Evolutionary conservation across 495 filamentous ascomycete species (phyloP).

Genomic region (Trichoderma asperelloides): DNA sequence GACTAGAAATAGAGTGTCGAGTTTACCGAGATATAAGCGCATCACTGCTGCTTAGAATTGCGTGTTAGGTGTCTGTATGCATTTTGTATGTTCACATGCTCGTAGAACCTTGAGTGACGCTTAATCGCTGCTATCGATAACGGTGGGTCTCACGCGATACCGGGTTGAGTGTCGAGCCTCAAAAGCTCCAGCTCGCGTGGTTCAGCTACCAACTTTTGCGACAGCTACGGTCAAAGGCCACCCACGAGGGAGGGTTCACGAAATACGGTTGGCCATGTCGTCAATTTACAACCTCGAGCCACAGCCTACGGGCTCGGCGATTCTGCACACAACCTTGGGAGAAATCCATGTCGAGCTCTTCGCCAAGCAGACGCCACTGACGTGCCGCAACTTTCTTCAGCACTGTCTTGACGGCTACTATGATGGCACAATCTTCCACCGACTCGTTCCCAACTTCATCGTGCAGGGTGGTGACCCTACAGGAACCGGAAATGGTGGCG

Average conservation of each 20-base stretch:
- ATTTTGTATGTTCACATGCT: background rate
- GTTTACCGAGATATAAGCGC: no score
- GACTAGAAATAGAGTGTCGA: no score
- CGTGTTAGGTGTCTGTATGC: no score
- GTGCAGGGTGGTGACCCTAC: slow-evolving; percentile 84
- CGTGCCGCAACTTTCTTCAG: slow-evolving; percentile 93
- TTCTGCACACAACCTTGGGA: slow-evolving; percentile 81
- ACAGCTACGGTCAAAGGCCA: background rate
- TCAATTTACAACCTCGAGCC: slow-evolving; percentile 90
- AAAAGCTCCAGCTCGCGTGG: background rate
- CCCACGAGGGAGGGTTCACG: background rate
- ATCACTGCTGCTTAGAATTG: no score
- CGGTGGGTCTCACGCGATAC: background rate
- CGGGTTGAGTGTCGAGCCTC: background rate
- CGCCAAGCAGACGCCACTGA: slow-evolving; percentile 83
- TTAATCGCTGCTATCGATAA: background rate
- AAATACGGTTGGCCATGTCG: slow-evolving; percentile 49
- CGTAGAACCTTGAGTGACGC: background rate
- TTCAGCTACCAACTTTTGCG: background rate
- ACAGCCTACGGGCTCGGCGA: slow-evolving; percentile 77
- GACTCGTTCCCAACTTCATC: slow-evolving; percentile 83
- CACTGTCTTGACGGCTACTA: slow-evolving; percentile 93
- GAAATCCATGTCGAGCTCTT: slow-evolving; percentile 87
- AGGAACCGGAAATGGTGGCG: slow-evolving; percentile 81
- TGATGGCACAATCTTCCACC: slow-evolving; percentile 84